phyloP scores from a whole-genome alignment of 805 yeast species.

The Yarrowia yakushimensis region DNA sequence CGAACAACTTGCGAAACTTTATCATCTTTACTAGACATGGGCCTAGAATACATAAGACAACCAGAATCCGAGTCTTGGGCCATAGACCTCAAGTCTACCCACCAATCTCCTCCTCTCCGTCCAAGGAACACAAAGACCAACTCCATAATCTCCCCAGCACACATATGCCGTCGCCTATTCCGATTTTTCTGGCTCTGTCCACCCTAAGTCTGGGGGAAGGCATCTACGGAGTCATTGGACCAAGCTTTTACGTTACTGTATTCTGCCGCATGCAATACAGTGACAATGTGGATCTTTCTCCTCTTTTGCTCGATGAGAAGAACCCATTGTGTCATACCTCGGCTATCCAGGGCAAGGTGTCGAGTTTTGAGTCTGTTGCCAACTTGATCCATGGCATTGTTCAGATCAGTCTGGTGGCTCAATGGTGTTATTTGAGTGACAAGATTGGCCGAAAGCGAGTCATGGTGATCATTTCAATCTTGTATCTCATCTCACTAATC shows the following conservation, averaged over 20 bases:
- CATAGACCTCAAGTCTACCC: background rate
- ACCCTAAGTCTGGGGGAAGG: constrained; percentile 1
- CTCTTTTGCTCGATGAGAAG: constrained; percentile 5
- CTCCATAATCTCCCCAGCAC: background rate
- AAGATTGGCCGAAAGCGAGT: background rate
- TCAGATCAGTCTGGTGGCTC: constrained; percentile 8
- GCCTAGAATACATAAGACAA: constrained; percentile 6
- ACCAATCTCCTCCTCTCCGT: background rate
- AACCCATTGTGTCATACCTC: constrained; percentile 17
- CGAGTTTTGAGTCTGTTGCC: background rate
- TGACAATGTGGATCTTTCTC: background rate
- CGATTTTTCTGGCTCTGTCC: constrained; percentile 9
- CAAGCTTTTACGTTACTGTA: constrained; percentile 8
- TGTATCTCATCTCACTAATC: background rate
- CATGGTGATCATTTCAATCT: background rate
- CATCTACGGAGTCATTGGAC: constrained; percentile 17
- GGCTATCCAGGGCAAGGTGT: constrained; percentile 3
- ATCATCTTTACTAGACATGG: background rate
- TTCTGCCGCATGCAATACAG: constrained; percentile 5
- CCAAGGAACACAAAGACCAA: background rate
- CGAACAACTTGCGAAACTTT: background rate
- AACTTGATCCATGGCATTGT: constrained; percentile 7
- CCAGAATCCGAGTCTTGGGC: background rate
- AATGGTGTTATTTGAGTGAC: constrained; percentile 18
- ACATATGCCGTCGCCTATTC: background rate